phyloP scores from a whole-genome alignment of 768 basidiomycete genomes.

The Dioszegia aurantiaca region DNA sequence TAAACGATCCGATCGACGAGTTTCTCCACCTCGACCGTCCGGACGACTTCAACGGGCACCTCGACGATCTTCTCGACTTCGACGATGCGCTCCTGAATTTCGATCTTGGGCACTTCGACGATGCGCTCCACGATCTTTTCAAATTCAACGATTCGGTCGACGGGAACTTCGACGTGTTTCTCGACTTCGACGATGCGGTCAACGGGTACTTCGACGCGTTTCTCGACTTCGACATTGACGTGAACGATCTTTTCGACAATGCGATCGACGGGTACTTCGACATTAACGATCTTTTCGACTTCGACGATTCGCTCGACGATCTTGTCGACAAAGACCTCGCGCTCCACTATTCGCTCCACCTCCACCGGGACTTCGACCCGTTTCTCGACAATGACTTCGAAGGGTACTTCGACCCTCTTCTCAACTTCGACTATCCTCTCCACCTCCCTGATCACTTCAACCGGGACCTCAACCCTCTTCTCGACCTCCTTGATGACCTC shows the following conservation, averaged over 20 bases:
- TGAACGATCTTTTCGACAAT: background rate
- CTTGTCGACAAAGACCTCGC: constrained; percentile 41
- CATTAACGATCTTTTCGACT: constrained; percentile 45
- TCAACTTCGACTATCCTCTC: constrained; percentile 44
- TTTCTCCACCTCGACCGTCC: too few species aligned
- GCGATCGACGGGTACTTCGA: constrained; percentile 14
- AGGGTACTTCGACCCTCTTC: constrained; percentile 27
- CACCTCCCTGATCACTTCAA: constrained; percentile 39
- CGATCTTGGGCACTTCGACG: constrained; percentile 42
- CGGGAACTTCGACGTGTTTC: constrained; percentile 39
- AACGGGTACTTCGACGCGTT: constrained; percentile 33
- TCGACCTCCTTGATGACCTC: constrained; percentile 37
- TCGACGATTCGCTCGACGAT: constrained; percentile 39
- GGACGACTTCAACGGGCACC: constrained; percentile 34
- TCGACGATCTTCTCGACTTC: constrained; percentile 22
- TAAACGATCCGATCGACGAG: constrained; percentile 35
- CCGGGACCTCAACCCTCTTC: constrained; percentile 40
- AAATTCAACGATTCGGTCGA: constrained; percentile 21
- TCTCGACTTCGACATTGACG: constrained; percentile 23
- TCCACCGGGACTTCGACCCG: constrained; percentile 46
- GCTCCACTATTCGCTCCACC: constrained; percentile 42
- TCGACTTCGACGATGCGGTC: constrained; percentile 45
- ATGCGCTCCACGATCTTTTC: constrained; percentile 39
- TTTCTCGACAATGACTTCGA: constrained; percentile 30
- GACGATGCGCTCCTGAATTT: constrained; percentile 5